Conservation (phyloP, 2,329 filamentous ascomycete genomes). For the Rhynchosporium secalis region DNA sequence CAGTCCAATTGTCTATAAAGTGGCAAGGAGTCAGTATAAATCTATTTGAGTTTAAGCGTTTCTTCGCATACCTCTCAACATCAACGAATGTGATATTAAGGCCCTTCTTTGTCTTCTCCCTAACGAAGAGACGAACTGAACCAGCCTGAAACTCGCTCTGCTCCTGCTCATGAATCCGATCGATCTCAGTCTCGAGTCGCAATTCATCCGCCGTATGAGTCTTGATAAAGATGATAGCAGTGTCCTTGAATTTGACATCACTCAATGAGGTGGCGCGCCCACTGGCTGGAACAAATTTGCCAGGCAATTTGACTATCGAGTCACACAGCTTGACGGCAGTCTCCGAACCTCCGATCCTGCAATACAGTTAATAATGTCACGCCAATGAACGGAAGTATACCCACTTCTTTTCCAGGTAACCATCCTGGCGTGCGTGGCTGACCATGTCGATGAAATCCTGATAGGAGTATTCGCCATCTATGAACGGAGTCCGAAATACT, state of each 20-base stretch:
- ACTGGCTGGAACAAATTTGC: conserved; percentile 28
- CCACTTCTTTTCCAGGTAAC: conserved; percentile 36
- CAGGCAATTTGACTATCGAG: conserved; percentile 22
- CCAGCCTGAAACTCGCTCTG: conserved; percentile 33
- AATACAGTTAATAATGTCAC: conserved; percentile 8
- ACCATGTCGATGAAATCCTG: conserved; percentile 36
- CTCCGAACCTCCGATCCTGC: conserved; percentile 25
- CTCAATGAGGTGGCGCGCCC: conserved; percentile 12
- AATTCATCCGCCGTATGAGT: conserved; percentile 24
- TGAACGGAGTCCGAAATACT: conserved; percentile 29
- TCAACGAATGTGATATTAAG: conserved; percentile 36
- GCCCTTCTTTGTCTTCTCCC: conserved; percentile 32
- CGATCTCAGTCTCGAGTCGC: conserved; percentile 37
- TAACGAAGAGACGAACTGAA: conserved; percentile 26
- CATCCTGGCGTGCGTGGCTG: conserved; percentile 25
- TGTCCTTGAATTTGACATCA: conserved; percentile 31
- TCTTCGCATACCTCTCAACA: conserved; percentile 30
- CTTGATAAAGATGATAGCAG: conserved; percentile 32
- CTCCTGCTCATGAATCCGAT: conserved; percentile 23
- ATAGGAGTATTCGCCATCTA: conserved; percentile 23
- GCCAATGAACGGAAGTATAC: conserved; percentile 16
- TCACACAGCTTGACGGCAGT: conserved; percentile 25
- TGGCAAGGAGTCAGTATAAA: not conserved
- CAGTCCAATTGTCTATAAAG: conserved; percentile 35
- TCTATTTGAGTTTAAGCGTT: not conserved